Conservation (phyloP, 148 eudicot species). For the Limonium bicolor region DNA sequence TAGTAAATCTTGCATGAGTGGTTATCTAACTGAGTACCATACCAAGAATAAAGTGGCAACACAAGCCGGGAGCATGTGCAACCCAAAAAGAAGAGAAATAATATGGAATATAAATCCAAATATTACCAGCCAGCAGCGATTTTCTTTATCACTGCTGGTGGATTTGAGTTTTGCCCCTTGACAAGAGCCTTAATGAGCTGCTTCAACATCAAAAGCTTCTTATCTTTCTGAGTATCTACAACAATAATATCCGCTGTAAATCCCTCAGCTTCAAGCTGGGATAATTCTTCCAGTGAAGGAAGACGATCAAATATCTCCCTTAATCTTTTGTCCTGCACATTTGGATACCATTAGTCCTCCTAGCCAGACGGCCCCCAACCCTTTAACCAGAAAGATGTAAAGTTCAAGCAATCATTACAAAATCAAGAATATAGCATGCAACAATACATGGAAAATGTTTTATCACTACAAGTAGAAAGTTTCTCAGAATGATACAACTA, state of each 20-base stretch:
- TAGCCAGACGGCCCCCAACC: too few relatives aligned
- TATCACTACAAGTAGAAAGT: too few relatives aligned
- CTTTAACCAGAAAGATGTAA: too few relatives aligned
- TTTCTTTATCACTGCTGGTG: slow-evolving; percentile 68
- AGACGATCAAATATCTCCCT: slow-evolving; percentile 58
- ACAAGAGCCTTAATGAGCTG: slow-evolving; percentile 64
- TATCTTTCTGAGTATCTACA: slow-evolving; percentile 78
- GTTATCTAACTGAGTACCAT: neutral
- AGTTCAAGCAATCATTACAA: too few relatives aligned
- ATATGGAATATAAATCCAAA: too few relatives aligned
- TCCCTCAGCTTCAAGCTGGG: slow-evolving; percentile 57
- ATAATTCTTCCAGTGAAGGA: slow-evolving; percentile 76
- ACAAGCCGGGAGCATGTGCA: too few relatives aligned
- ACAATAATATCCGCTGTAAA: slow-evolving; percentile 60
- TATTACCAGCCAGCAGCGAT: slow-evolving; percentile 88
- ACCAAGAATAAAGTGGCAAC: too few relatives aligned
- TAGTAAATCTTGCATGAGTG: too few relatives aligned
- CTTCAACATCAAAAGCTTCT: slow-evolving; percentile 78
- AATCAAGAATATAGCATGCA: too few relatives aligned
- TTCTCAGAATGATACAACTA: too few relatives aligned
- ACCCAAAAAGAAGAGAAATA: too few relatives aligned
- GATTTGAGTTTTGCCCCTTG: slow-evolving; percentile 62
- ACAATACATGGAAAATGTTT: too few relatives aligned
- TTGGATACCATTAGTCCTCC: neutral
- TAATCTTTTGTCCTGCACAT: slow-evolving; percentile 64